Conservation (phyloP, 805 yeast species). For the Grigorovia humatica region DNA sequence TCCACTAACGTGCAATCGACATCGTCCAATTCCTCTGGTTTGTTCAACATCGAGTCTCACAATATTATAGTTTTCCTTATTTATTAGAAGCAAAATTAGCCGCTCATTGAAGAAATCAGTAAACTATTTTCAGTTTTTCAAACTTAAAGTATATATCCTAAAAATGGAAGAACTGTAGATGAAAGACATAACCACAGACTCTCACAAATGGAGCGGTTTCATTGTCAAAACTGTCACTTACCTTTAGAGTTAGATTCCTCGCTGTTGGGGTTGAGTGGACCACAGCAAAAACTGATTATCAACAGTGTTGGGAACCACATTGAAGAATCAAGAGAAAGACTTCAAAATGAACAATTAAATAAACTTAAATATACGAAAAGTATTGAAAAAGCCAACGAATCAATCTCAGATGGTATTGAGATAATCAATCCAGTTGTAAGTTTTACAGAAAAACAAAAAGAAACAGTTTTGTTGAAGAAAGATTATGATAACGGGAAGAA, state of each 20-base stretch:
- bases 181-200: not conserved
- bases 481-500: slow-evolving; percentile 7
- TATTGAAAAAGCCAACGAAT: not conserved
- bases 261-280: slow-evolving; percentile 33
- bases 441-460: not conserved
- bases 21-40: not conserved
- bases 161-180: not conserved
- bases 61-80: too few relatives aligned
- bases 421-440: slow-evolving; percentile 9
- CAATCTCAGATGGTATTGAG: slow-evolving; percentile 7
- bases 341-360: slow-evolving; percentile 18
- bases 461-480: slow-evolving; percentile 4
- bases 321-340: slow-evolving; percentile 6
- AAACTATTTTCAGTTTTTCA: not conserved
- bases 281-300: slow-evolving; percentile 36
- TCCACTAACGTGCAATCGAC: not conserved
- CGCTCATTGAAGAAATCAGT: not conserved
- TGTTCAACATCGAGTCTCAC: too few relatives aligned
- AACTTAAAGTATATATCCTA: not conserved
- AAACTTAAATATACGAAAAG: slow-evolving; percentile 12
- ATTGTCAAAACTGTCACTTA: slow-evolving; percentile 39
- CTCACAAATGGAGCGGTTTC: not conserved
- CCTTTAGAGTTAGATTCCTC: slow-evolving; percentile 36
- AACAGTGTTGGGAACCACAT: slow-evolving; percentile 10
- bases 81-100: not conserved